Evolutionary conservation across 2,329 filamentous ascomycete genomes (phyloP), one percentile per base, ranked within the genome.

Genomic region (Colletotrichum neosansevieriae): DNA sequence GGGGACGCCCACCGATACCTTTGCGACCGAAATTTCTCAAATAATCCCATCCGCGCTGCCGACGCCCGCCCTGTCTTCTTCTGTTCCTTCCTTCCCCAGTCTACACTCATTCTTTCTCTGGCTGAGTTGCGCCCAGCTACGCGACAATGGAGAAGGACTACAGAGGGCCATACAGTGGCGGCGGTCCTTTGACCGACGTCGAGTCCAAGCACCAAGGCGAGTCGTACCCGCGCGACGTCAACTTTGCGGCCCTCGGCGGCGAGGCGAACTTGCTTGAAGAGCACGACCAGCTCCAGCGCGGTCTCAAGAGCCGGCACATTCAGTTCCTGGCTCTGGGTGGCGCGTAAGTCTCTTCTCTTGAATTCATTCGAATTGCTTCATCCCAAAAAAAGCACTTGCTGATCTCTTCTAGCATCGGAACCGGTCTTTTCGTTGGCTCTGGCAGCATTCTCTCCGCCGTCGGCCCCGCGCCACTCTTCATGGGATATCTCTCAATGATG

Each of bases 401-500:
- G 29, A 72, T 67, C 38, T 42, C 2, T 49, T 40, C 64, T 72
- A 85, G 75, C 21, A 90, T 91, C 71, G 88, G 88, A 63, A 91
- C 88, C 3, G 88, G 88, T 72, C 82, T 91, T 19, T 91, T 91
- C 75, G 83, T 91, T 69, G 87, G 88, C 63, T 88, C 86, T 42
- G 88, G 88, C 24, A 79, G 79, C 66, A 87, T 89, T 59, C 79
- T 91, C 59, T 80, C 84, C 38, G 78, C 80, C 10, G 84, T 85
- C 32, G 89, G 89, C 2, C 89, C 89, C 3, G 91, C 89, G 5
- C 89, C 91, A 0, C 79, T 94, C 15, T 85, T 94, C 75, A 89
- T 94, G 77, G 89, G 87, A 24, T 94, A 93, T 76, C 73, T 86
- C 6, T 81, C 80, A 71, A 86, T 87, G 84, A 86, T 86, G 81